A percentile compares a stretch with the other conserved stretches of the same genome.
Evolutionary conservation across 805 yeast genomes (phyloP).

Genomic region (Yamadazyma scolyti): DNA sequence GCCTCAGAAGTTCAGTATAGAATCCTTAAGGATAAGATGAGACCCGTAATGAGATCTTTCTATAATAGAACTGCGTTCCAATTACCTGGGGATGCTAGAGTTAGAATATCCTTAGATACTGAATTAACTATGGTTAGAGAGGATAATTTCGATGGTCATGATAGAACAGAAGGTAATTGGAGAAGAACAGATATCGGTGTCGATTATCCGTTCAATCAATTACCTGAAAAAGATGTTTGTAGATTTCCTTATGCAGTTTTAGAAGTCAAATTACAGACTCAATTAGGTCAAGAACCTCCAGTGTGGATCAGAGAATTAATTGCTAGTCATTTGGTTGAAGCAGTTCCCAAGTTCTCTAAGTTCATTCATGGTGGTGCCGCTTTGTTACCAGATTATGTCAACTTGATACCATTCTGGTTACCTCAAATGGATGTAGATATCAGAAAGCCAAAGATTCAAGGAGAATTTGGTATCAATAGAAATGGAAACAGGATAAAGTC

Average conservation of each 20-base stretch:
- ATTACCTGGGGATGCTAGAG: slow-evolving; percentile 98
- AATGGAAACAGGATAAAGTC: slow-evolving; percentile 20
- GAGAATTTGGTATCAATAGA: slow-evolving; percentile 62
- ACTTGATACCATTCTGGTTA: slow-evolving; percentile 91
- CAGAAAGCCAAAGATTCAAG: slow-evolving; percentile 72
- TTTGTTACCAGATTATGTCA: slow-evolving; percentile 78
- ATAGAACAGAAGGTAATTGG: slow-evolving; percentile 93
- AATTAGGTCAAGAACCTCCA: slow-evolving; percentile 98
- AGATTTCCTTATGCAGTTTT: slow-evolving; percentile 96
- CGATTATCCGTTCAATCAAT: slow-evolving; percentile 88
- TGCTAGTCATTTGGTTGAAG: slow-evolving; percentile 90
- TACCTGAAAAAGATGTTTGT: slow-evolving; percentile 80
- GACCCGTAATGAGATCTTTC: slow-evolving; percentile 95
- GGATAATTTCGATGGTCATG: slow-evolving; percentile 90
- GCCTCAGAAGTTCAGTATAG: slow-evolving; percentile 93
- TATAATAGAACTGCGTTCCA: slow-evolving; percentile 99
- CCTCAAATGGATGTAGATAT: slow-evolving; percentile 97
- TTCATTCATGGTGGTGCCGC: slow-evolving; percentile 96
- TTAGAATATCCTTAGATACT: slow-evolving; percentile 95
- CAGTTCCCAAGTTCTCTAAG: slow-evolving; percentile 96
- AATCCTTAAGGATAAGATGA: slow-evolving; percentile 72
- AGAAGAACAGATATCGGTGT: slow-evolving; percentile 98
- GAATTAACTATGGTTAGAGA: slow-evolving; percentile 97
- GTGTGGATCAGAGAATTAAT: slow-evolving; percentile 94
- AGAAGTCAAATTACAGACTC: slow-evolving; percentile 96